Evolutionary conservation across 106 monocot genomes (phyloP).

Genomic region (Dactylorhiza incarnata): DNA sequence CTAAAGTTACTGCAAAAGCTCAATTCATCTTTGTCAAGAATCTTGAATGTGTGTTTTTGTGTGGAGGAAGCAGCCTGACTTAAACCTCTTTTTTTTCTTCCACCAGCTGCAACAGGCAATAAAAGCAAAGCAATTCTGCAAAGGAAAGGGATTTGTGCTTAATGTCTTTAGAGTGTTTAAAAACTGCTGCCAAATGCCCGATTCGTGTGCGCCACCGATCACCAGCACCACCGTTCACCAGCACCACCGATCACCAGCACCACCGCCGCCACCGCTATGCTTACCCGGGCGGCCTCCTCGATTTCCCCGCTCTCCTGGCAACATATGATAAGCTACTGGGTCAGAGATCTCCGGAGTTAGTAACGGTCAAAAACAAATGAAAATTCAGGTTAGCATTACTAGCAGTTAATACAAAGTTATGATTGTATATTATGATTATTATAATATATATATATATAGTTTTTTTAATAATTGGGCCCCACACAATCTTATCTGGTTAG

Average conservation of each 20-base stretch:
- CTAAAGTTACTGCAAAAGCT: not conserved
- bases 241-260: not conserved
- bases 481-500: not conserved
- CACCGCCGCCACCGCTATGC: not conserved
- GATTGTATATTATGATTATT: too few relatives aligned
- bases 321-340: not conserved
- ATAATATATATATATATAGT: not conserved
- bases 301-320: constrained; percentile 2
- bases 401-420: not conserved
- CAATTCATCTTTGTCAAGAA: not conserved
- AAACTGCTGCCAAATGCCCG: constrained; percentile 9
- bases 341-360: not conserved
- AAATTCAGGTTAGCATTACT: not conserved
- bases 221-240: too few relatives aligned
- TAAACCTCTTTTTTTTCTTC: not conserved
- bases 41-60: constrained; percentile 7
- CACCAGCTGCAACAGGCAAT: not conserved
- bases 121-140: not conserved
- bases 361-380: not conserved
- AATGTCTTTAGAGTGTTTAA: not conserved
- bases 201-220: not conserved
- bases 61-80: not conserved
- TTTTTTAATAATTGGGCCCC: not conserved
- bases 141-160: not conserved
- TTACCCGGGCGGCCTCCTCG: not conserved